A percentile compares a stretch with the other conserved stretches of the same genome.
These are phyloP conservation scores for Penstemon eatonii DNA, from an alignment of 257 asterid genomes.

Conservation along the genomic window DNA sequence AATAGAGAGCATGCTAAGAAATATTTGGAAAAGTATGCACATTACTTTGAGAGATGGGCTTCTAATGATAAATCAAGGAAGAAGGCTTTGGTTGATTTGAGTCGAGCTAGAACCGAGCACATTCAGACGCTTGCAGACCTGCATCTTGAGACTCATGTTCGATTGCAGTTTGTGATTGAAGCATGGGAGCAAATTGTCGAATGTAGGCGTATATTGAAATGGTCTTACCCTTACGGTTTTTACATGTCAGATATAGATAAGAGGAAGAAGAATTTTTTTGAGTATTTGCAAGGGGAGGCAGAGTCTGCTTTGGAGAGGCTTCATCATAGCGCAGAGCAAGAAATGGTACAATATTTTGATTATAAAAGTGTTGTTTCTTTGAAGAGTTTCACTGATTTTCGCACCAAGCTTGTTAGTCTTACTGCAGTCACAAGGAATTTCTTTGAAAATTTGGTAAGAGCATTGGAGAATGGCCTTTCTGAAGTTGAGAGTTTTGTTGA, in stretches of 20 bases:
- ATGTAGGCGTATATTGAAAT: constrained; percentile 50
- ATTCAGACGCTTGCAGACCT: background rate
- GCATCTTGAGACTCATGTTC: background rate
- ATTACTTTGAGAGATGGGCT: constrained; percentile 44
- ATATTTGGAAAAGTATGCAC: constrained; percentile 22
- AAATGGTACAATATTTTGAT: background rate
- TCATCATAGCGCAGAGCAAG: constrained; percentile 48
- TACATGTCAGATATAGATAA: constrained; percentile 20
- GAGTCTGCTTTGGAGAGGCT: constrained; percentile 46
- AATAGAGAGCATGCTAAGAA: background rate
- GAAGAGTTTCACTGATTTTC: background rate
- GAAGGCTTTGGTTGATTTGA: constrained; percentile 29
- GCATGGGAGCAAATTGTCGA: constrained; percentile 59
- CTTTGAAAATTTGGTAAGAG: constrained; percentile 38
- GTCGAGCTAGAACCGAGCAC: background rate
- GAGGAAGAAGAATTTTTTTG: constrained; percentile 29
- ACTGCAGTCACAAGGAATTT: constrained; percentile 18
- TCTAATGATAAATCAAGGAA: constrained; percentile 24
- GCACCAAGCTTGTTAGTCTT: background rate
- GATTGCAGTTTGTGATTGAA: constrained; percentile 21
- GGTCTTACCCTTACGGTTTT: constrained; percentile 50
- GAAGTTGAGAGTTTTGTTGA: constrained; percentile 6
- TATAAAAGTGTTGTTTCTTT: background rate
- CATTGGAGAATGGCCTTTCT: constrained; percentile 35
- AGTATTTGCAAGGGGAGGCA: constrained; percentile 44